Conservation (phyloP, 768 basidiomycete species). For the Lactarius sanguifluus region DNA sequence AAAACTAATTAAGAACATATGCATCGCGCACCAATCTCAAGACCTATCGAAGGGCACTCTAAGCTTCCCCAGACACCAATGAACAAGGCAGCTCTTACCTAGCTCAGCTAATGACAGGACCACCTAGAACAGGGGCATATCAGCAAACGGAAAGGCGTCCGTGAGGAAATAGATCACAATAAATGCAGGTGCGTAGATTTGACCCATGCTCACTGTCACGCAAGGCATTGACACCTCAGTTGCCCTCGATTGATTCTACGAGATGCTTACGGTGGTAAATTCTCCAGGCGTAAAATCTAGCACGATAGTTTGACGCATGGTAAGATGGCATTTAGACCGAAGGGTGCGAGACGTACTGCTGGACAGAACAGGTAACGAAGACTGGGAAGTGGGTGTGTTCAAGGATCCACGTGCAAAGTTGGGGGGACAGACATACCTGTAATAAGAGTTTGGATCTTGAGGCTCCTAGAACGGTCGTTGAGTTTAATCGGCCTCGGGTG, state of each 20-base stretch:
- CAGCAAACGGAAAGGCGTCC: background rate
- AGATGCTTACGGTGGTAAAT: conserved; percentile 5
- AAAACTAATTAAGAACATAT: too few species aligned
- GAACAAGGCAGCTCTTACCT: background rate
- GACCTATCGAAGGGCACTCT: background rate
- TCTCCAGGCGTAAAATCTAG: conserved; percentile 19
- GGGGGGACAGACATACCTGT: background rate
- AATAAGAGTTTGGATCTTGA: background rate
- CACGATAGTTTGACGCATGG: background rate
- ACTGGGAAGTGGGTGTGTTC: background rate
- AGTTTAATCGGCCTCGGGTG: background rate
- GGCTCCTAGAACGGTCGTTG: conserved; percentile 2
- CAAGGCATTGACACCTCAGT: background rate
- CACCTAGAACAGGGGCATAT: background rate
- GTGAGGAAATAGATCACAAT: conserved; percentile 1
- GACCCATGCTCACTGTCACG: conserved; percentile 12
- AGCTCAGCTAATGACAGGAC: conserved; percentile 1
- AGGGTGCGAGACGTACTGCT: conserved; percentile 1
- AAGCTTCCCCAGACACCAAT: background rate
- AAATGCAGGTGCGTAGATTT: background rate
- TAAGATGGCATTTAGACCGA: background rate
- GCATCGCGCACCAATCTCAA: conserved; percentile 3
- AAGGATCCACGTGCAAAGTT: background rate
- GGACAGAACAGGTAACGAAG: background rate
- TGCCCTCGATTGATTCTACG: background rate